Evolutionary conservation across 2,329 filamentous ascomycete genomes (phyloP).

Genomic region (Bipolaris cookei): DNA sequence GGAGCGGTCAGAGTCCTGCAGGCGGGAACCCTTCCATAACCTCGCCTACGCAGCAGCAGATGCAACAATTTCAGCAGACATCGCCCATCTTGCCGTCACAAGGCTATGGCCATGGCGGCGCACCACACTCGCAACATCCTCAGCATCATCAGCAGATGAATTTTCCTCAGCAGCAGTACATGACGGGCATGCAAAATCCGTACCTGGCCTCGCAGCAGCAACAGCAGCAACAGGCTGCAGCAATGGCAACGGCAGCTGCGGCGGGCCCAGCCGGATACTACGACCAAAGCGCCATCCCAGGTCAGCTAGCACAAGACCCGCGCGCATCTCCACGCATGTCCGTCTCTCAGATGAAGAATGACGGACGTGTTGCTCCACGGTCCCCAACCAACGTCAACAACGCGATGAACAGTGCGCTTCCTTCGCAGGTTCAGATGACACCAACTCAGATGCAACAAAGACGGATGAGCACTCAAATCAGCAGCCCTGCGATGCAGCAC

Average conservation of each 20-base stretch:
- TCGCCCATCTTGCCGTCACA: slow-evolving; percentile 83
- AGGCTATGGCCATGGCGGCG: slow-evolving; percentile 68
- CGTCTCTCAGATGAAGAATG: slow-evolving; percentile 69
- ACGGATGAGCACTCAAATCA: slow-evolving; percentile 52
- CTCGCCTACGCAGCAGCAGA: slow-evolving; percentile 69
- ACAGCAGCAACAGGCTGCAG: slow-evolving; percentile 92
- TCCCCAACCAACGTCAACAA: slow-evolving; percentile 75
- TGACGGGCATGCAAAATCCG: slow-evolving; percentile 72
- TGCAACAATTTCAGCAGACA: slow-evolving; percentile 64
- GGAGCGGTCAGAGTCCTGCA: slow-evolving; percentile 45
- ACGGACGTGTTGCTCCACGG: slow-evolving; percentile 72
- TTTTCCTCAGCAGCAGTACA: slow-evolving; percentile 77
- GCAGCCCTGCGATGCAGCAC: slow-evolving; percentile 63
- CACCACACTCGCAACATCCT: slow-evolving; percentile 64
- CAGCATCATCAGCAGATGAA: slow-evolving; percentile 74
- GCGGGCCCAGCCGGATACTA: slow-evolving; percentile 73
- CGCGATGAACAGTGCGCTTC: slow-evolving; percentile 56
- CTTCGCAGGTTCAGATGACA: slow-evolving; percentile 50
- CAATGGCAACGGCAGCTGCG: slow-evolving; percentile 92
- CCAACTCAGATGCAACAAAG: slow-evolving; percentile 47
- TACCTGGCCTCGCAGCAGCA: slow-evolving; percentile 86
- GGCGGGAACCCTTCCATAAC: slow-evolving; percentile 62
- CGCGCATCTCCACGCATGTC: slow-evolving; percentile 77
- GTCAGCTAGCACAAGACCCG: slow-evolving; percentile 62
- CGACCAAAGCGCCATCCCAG: slow-evolving; percentile 68